Conservation (phyloP, 2,329 filamentous ascomycete species). For the Botrytis fragariae region DNA sequence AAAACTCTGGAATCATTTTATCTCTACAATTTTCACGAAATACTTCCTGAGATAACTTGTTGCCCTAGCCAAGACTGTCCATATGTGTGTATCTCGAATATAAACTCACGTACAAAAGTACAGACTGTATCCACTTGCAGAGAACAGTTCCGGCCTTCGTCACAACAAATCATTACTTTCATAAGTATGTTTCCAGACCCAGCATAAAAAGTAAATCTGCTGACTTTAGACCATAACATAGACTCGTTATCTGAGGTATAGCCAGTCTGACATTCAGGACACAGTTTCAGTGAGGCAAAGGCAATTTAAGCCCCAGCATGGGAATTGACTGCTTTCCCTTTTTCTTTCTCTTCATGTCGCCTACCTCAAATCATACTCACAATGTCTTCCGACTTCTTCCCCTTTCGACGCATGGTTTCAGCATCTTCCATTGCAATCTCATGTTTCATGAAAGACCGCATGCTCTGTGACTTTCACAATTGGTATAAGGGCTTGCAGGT, state of each 20-base stretch:
- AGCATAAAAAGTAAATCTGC: not conserved
- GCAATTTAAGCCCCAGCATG: not conserved
- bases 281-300: not conserved
- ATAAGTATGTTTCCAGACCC: not conserved
- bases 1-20: not conserved
- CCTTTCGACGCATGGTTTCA: not conserved
- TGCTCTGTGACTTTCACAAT: not conserved
- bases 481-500: not conserved
- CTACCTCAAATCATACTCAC: not conserved
- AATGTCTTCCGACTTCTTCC: not conserved
- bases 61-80: not conserved
- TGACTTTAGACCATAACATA: not conserved
- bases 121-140: not conserved
- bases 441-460: not conserved
- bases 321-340: not conserved
- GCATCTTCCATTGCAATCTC: not conserved
- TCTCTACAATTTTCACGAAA: not conserved
- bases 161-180: not conserved
- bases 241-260: not conserved
- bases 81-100: not conserved
- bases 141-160: not conserved
- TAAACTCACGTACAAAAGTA: not conserved
- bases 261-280: not conserved
- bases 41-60: not conserved
- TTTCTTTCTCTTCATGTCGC: not conserved